Evolutionary conservation across 1,139 yeast genomes (phyloP).

Genomic region (Scheffersomyces titani): DNA sequence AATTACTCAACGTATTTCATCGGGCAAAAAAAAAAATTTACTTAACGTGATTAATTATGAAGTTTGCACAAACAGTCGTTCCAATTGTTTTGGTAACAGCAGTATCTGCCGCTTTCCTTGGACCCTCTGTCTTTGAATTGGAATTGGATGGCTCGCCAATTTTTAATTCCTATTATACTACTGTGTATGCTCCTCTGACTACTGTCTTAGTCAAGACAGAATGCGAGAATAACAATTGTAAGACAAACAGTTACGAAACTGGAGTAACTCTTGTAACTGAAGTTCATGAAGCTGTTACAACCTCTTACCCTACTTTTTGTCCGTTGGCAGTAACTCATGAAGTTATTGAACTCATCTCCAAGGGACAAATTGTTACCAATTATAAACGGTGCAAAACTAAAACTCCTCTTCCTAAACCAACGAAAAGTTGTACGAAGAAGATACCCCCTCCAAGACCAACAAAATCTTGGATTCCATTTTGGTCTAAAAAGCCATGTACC

Average conservation of each 20-base stretch:
- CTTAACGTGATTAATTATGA: background rate
- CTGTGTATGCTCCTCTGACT: background rate
- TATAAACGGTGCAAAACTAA: background rate
- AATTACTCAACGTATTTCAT: background rate
- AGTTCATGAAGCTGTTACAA: slow-evolving; percentile 7
- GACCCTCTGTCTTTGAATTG: background rate
- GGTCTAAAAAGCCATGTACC: background rate
- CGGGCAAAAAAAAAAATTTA: background rate
- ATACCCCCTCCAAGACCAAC: background rate
- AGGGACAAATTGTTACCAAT: background rate
- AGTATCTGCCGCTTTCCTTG: background rate
- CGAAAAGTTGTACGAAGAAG: background rate
- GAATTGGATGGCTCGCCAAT: background rate
- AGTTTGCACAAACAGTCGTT: background rate
- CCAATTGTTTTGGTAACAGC: background rate
- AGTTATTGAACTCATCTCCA: background rate
- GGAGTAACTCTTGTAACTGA: slow-evolving; percentile 12
- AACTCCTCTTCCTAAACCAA: background rate
- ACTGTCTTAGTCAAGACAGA: background rate
- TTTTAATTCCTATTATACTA: background rate
- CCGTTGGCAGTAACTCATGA: slow-evolving; percentile 8
- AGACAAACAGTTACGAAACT: background rate
- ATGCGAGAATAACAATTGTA: background rate
- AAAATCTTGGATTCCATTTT: background rate
- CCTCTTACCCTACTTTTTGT: slow-evolving; percentile 14